These are phyloP conservation scores for Rhodotorula babjevae DNA, from an alignment of 768 basidiomycete species.

Conservation along the genomic window DNA sequence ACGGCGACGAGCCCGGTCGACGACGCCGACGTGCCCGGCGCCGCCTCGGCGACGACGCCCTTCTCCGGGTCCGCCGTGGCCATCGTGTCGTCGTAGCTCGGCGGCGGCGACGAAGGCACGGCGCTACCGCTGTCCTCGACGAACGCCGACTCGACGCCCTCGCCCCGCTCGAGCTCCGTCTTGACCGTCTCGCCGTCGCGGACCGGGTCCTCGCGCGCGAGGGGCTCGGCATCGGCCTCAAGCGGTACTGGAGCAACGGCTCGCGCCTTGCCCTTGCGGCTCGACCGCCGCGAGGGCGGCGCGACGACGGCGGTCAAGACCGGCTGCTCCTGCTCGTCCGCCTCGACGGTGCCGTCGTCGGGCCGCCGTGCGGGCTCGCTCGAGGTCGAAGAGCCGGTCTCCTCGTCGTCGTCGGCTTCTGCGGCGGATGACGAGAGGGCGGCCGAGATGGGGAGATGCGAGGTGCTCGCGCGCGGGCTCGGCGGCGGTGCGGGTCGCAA, in stretches of 20 bases:
- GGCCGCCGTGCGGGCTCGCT: not conserved
- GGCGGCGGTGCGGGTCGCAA: slow-evolving; percentile 25
- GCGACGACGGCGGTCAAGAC: not conserved
- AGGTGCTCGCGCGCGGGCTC: slow-evolving; percentile 18
- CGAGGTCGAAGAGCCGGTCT: too few relatives aligned
- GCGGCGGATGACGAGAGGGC: not conserved
- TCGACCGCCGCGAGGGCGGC: not conserved
- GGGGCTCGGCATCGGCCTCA: not conserved
- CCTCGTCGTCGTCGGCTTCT: not conserved
- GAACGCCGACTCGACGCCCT: not conserved
- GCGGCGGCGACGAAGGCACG: too few relatives aligned
- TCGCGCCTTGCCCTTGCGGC: not conserved
- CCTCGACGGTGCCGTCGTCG: not conserved
- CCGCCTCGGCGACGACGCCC: not conserved
- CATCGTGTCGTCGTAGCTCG: not conserved
- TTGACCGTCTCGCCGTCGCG: slow-evolving; percentile 3
- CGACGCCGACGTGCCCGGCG: not conserved
- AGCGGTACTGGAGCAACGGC: not conserved
- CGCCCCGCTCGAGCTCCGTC: not conserved
- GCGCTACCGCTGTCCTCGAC: not conserved
- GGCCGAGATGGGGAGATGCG: not conserved
- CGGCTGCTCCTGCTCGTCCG: not conserved
- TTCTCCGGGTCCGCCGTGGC: not conserved
- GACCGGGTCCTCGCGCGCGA: not conserved
- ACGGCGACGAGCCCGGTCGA: not conserved